phyloP scores from a whole-genome alignment of 2,329 filamentous ascomycete genomes.

The Fusarium xylarioides region DNA sequence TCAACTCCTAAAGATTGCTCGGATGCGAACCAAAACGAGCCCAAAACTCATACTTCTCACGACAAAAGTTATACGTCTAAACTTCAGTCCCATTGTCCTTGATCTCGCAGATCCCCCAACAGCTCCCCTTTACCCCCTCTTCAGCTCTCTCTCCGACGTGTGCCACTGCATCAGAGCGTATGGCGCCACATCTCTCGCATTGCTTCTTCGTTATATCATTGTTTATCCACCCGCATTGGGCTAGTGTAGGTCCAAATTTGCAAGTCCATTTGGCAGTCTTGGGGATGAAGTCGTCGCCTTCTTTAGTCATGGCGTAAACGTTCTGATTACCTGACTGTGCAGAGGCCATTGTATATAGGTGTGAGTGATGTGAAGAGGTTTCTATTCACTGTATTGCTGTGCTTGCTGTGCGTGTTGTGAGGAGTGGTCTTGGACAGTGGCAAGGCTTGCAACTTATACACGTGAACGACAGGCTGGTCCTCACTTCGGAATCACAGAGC shows the following conservation, averaged over 20 bases:
- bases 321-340: fast-evolving
- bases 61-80: not conserved
- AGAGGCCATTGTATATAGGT: fast-evolving
- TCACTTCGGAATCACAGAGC: not conserved
- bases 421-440: not conserved
- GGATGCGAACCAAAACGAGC: not conserved
- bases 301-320: not conserved
- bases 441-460: not conserved
- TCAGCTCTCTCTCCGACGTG: not conserved
- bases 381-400: not conserved
- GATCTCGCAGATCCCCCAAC: not conserved
- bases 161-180: not conserved
- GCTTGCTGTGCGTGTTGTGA: not conserved
- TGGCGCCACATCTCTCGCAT: fast-evolving
- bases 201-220: not conserved
- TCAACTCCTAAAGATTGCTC: not conserved
- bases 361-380: not conserved
- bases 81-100: not conserved
- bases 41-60: not conserved
- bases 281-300: not conserved
- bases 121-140: not conserved
- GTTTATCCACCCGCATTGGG: not conserved
- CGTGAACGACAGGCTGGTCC: not conserved
- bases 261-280: not conserved
- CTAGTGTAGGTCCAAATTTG: not conserved